A percentile compares a stretch with the other conserved stretches of the same genome.
These are phyloP conservation scores for Hericium erinaceus DNA, from an alignment of 768 basidiomycete genomes.

Conservation along the genomic window DNA sequence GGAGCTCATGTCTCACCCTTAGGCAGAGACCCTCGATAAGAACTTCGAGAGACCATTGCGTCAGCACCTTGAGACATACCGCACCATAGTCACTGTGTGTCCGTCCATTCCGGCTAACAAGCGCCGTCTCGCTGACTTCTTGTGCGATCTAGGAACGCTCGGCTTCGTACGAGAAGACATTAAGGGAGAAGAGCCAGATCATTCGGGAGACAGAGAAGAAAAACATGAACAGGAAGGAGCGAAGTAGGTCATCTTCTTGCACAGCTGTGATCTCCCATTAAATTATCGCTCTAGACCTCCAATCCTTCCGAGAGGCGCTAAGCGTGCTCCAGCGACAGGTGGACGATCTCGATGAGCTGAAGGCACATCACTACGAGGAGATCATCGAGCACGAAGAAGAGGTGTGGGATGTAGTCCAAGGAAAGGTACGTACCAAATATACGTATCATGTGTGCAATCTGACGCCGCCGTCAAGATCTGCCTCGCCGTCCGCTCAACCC, in stretches of 20 bases:
- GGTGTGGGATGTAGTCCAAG: constrained; percentile 89
- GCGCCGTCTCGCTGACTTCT: not conserved
- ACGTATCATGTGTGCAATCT: not conserved
- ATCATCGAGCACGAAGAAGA: constrained; percentile 91
- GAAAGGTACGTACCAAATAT: constrained; percentile 43
- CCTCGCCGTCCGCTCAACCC: constrained; percentile 77
- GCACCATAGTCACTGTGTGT: constrained; percentile 57
- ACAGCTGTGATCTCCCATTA: not conserved
- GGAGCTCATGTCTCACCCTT: not conserved
- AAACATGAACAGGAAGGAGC: constrained; percentile 76
- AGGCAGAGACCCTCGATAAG: constrained; percentile 82
- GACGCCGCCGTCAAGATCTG: constrained; percentile 40
- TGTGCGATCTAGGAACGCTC: constrained; percentile 66
- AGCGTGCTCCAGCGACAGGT: constrained; percentile 78
- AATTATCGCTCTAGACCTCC: constrained; percentile 52
- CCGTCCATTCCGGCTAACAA: not conserved
- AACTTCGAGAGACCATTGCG: constrained; percentile 84
- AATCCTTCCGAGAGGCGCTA: constrained; percentile 80
- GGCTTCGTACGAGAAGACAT: constrained; percentile 68
- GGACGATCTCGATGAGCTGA: constrained; percentile 83
- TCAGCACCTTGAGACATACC: constrained; percentile 78
- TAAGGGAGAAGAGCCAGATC: constrained; percentile 74
- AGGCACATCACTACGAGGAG: constrained; percentile 76
- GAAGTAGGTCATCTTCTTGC: constrained; percentile 46
- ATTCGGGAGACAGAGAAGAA: constrained; percentile 81